Evolutionary conservation across 2,329 filamentous ascomycete species (phyloP), one percentile per base, ranked within the genome.

Genomic region (Penicillium oxalicum): DNA sequence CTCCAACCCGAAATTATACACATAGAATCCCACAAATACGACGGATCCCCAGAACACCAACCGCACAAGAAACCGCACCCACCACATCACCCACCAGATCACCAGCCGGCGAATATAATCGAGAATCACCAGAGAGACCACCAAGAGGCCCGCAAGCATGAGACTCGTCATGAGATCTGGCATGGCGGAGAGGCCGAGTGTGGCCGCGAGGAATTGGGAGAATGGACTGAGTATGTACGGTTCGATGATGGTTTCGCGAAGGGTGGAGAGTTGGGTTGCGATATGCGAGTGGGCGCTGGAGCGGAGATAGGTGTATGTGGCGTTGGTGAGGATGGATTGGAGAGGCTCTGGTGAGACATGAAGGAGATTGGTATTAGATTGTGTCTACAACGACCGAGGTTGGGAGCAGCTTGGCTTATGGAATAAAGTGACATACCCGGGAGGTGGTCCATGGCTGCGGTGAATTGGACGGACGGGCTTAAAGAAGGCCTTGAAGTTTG

Each of bases 31-130:
- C 0, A 82, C 37, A 0, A 76, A 74, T 4, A 77, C 70, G 2
- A 91, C 57, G 2, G 72, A 65, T 1, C 77, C 78, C 81, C 83
- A 93, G 54, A 89, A 81, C 1, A 79, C 66, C 37, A 89, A 57
- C 25, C 78, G 72, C 54, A 88, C 66, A 9, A 77, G 75, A 47
- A 95, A 63, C n/a, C 79, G 74, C 45, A 89, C 80, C 82, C 88
- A 89, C 73, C 84, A 94, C 62, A 89, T 74, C 44, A 89, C 80
- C 82, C 88, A 89, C 73, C 84, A 94, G 62, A 89, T 73, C 49
- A 95, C 75, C 18, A 88, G 71, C 51, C 88, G 80, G 52, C 83
- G 82, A 13, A 89, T 73, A 72, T 86, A 85, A 64, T 84, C 78
- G 55, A 84, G 71, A 37, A 93, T 74, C 55, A 81, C 79, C 50